Evolutionary conservation across 169 alveolate genomes (phyloP).

Genomic region (Toxoplasma gondii): DNA sequence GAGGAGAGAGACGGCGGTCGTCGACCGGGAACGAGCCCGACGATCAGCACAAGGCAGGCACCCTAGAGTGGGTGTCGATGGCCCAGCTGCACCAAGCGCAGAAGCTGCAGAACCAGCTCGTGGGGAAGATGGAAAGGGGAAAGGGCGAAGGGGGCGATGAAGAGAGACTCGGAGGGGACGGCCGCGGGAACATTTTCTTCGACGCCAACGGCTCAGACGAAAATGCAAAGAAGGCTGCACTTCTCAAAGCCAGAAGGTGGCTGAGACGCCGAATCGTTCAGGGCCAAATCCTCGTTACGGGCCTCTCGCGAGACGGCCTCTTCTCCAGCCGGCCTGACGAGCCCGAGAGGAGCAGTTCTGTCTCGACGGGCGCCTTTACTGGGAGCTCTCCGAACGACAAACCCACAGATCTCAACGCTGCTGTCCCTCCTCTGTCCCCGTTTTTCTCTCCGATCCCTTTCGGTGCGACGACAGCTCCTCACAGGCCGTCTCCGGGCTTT

Average conservation of each 20-base stretch:
- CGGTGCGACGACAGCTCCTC: neutral
- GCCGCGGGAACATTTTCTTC: neutral
- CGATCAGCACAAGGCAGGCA: neutral
- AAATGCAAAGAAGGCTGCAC: neutral
- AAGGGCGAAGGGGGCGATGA: slow-evolving; percentile 16
- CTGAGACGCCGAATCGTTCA: slow-evolving; percentile 28
- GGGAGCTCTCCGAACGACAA: neutral
- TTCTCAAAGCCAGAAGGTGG: slow-evolving; percentile 23
- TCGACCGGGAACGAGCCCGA: neutral
- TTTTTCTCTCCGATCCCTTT: neutral
- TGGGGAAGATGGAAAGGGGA: neutral
- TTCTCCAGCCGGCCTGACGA: neutral
- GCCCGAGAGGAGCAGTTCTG: neutral
- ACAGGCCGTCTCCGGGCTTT: neutral
- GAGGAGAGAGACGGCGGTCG: neutral
- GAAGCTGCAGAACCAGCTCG: slow-evolving; percentile 16
- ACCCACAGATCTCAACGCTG: neutral
- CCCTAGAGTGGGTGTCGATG: slow-evolving; percentile 8
- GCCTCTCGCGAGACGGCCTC: neutral
- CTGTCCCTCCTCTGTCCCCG: neutral
- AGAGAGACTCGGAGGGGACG: neutral
- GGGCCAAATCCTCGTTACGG: neutral
- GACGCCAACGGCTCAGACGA: slow-evolving; percentile 2
- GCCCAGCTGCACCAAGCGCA: slow-evolving; percentile 8
- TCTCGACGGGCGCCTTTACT: neutral